These are phyloP conservation scores for Schwanniomyces polymorphus DNA, from an alignment of 805 yeast species.

Conservation along the genomic window DNA sequence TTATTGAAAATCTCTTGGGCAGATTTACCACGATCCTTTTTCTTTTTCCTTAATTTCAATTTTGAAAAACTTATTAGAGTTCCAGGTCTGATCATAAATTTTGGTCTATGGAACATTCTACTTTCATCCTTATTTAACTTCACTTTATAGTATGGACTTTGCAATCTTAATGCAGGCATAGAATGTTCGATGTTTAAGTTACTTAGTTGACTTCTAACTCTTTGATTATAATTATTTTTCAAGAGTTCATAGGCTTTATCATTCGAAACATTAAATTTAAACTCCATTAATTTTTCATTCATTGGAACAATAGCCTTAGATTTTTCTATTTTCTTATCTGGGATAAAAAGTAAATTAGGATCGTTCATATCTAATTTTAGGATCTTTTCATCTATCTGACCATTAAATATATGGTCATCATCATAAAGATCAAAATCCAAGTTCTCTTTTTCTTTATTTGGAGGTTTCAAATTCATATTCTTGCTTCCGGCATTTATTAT, in stretches of 20 bases:
- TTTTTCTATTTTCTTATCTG: constrained; percentile 26
- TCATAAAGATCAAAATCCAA: constrained; percentile 41
- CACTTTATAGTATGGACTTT: constrained; percentile 89
- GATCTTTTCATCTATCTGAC: constrained; percentile 43
- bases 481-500: constrained; percentile 51
- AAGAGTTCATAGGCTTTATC: constrained; percentile 82
- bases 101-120: constrained; percentile 79
- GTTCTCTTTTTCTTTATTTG: constrained; percentile 16
- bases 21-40: constrained; percentile 85
- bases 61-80: constrained; percentile 74
- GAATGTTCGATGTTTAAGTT: constrained; percentile 90
- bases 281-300: constrained; percentile 52
- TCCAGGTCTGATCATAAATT: constrained; percentile 75
- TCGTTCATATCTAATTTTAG: constrained; percentile 83
- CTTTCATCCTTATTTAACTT: constrained; percentile 63
- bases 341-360: constrained; percentile 69
- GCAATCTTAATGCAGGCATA: constrained; percentile 80
- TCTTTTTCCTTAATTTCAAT: constrained; percentile 75
- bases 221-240: constrained; percentile 84
- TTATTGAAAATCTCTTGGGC: constrained; percentile 69
- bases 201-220: constrained; percentile 89
- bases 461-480: constrained; percentile 8
- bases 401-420: constrained; percentile 76
- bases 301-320: constrained; percentile 47
- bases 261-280: constrained; percentile 81